Conservation (phyloP, 1,284 basidiomycete genomes). For the Leccinum cinnamomeum region DNA sequence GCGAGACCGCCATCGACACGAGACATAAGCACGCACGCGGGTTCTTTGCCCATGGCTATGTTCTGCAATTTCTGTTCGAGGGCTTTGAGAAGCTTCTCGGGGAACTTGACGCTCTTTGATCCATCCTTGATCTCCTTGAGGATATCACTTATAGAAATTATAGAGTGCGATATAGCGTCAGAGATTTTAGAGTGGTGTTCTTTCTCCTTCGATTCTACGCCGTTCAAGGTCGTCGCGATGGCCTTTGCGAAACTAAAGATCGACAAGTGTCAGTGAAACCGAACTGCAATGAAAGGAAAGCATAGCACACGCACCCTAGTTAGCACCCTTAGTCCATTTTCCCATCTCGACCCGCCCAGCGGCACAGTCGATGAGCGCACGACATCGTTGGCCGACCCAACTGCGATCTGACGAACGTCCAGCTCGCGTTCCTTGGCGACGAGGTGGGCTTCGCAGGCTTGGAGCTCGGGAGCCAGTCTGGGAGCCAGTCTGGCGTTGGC, state of each 20-base stretch:
- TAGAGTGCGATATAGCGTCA: conserved; percentile 67
- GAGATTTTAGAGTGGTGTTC: conserved; percentile 64
- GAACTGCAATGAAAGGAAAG: too few relatives aligned
- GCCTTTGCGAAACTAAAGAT: conserved; percentile 39
- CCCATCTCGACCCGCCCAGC: too few relatives aligned
- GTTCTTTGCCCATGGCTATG: conserved; percentile 89
- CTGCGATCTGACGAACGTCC: too few relatives aligned
- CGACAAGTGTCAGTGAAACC: too few relatives aligned
- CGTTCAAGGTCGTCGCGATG: conserved; percentile 38
- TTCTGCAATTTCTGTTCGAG: conserved; percentile 84
- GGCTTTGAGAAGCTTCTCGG: conserved; percentile 88
- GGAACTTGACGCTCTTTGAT: conserved; percentile 57
- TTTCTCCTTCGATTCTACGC: conserved; percentile 51
- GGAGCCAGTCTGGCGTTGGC: too few relatives aligned
- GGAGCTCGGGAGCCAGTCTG: too few relatives aligned
- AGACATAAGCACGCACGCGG: conserved; percentile 58
- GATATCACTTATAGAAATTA: conserved; percentile 79
- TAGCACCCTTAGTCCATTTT: too few relatives aligned
- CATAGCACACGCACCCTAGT: too few relatives aligned
- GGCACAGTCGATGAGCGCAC: too few relatives aligned
- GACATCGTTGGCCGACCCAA: too few relatives aligned
- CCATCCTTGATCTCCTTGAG: conserved; percentile 76
- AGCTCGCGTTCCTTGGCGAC: too few relatives aligned
- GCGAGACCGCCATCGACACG: conserved; percentile 1
- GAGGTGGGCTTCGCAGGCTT: too few relatives aligned